Evolutionary conservation across 1,139 yeast genomes (phyloP), one percentile per base, ranked within the genome.

Genomic region (Eremothecium cymbalariae): DNA sequence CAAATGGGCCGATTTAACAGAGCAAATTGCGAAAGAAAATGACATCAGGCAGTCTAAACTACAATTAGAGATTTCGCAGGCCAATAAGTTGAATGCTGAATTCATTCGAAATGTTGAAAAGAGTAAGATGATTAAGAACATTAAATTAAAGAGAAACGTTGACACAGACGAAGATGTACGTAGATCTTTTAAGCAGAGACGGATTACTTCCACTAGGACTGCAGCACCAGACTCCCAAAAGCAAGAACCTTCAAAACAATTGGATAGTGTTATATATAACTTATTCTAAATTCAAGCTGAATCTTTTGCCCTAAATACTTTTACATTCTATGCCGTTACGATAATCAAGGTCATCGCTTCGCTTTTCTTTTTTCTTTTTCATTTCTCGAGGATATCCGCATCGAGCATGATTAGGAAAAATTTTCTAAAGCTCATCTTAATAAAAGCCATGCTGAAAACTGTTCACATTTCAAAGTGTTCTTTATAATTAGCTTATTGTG

Each of bases 1-100:
- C 68, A 90, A 93, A 54, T 90, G 99, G 99, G 69, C 79, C 40
- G 94, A 93, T 51, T 67, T 90, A 53, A 86, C 97, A 1, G 95
- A 83, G 55, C 96, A 90, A 55, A 83, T 90, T 46, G 88, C 95
- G 4, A 75, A 74, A 51, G 98, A 90, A 60, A 80, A 82, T 46
- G 96, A 88, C 57, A 70, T 81, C 28, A 75, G 95, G 60, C 94
- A 85, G 53, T 77, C 90, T 37, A 85, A 84, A 60, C 66, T 90
- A 52, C 77, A 88, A 37, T 72, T 93, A 44, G 97, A 93, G 58
- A 72, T 90, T 29, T 74, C 94, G 1, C 95, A 84, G 57, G 95
- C 94, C 35, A 81, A 78, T 42, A 80, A 83, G 50, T 70, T 88
- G 59, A 88, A 86, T 62, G 84, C 85, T 61, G 72, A 79, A 17